Evolutionary conservation across 208 protist genomes (phyloP), one percentile per base, ranked within the genome.

Genomic region (Wallacemonas rigidus): DNA sequence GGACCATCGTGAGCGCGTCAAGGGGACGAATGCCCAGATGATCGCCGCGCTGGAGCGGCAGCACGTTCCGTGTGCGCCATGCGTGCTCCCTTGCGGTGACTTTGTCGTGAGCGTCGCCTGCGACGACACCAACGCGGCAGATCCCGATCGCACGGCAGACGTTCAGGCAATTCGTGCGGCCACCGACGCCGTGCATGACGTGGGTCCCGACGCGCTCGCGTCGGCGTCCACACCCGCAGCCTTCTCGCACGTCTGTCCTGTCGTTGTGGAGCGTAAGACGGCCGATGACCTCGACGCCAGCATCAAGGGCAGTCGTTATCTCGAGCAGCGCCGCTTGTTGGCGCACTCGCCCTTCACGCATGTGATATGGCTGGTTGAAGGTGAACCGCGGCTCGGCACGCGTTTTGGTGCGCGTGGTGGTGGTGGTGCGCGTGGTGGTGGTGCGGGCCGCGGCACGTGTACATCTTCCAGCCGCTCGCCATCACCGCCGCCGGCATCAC

Each of bases 181-280:
- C 26, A 26, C 26, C 26, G 26, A 26, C 0, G 26, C 26, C 15
- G 53, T 35, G 6, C 44, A 43, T 36, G 58, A 26, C 26, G 26
- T 26, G 26, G 26, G 26, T 26, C 26, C 26, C 26, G 26, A 26
- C 26, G 26, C 26, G 26, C 26, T 26, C 26, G 26, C 26, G 26
- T 26, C 26, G 26, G 26, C 26, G 26, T 26, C 39, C 12, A 45
- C 39, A 64, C 0, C 58, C 11, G 40, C 71, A 39, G 48, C 68
- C 35, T 53, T 71, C 12, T 26, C 53, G 7, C 72, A 82, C 57
- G 57, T 90, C 6, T 86, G 82, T 62, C 78, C 86, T 3, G 38
- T 93, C 8, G 80, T 92, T 2, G 87, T 95, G 73, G 90, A 95
- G 81, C 86, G 90, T 54, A 95, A 95, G 74, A 95, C 90, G 0